These are phyloP conservation scores for Fusarium sororula DNA, from an alignment of 2,329 filamentous ascomycete species.

Conservation along the genomic window DNA sequence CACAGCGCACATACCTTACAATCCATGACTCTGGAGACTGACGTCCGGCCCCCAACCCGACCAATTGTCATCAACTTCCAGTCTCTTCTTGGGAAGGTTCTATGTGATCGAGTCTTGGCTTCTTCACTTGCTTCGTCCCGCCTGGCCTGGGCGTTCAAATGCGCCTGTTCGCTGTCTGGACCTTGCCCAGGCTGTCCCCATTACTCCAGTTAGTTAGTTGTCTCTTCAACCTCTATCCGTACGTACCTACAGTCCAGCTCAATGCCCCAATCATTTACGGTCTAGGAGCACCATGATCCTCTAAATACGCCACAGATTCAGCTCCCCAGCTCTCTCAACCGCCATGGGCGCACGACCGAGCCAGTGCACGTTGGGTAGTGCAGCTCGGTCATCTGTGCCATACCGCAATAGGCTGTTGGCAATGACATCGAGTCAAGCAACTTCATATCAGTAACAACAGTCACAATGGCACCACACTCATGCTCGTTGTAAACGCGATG, in stretches of 20 bases:
- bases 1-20: background rate
- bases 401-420: slow-evolving; percentile 17
- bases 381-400: slow-evolving; percentile 26
- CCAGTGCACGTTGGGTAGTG: slow-evolving; percentile 25
- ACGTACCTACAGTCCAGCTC: background rate
- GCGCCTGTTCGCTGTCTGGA: slow-evolving; percentile 33
- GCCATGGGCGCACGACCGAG: slow-evolving; percentile 20
- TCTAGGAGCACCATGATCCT: slow-evolving; percentile 4
- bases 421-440: slow-evolving; percentile 31
- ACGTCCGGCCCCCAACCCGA: slow-evolving; percentile 38
- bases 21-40: slow-evolving; percentile 18
- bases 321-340: slow-evolving; percentile 12
- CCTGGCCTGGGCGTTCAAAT: slow-evolving; percentile 38
- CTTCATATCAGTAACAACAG: slow-evolving; percentile 7
- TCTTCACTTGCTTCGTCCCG: slow-evolving; percentile 39
- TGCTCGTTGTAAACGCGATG: slow-evolving; percentile 5
- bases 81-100: slow-evolving; percentile 35
- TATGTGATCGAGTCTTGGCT: slow-evolving; percentile 30
- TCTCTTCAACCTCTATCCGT: background rate
- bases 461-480: slow-evolving; percentile 16
- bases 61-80: slow-evolving; percentile 28
- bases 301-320: slow-evolving; percentile 31
- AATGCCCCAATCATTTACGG: background rate
- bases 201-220: background rate
- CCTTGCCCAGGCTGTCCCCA: slow-evolving; percentile 17